phyloP scores from a whole-genome alignment of 192 early-diverging fungal species.

The Backusella circina region DNA sequence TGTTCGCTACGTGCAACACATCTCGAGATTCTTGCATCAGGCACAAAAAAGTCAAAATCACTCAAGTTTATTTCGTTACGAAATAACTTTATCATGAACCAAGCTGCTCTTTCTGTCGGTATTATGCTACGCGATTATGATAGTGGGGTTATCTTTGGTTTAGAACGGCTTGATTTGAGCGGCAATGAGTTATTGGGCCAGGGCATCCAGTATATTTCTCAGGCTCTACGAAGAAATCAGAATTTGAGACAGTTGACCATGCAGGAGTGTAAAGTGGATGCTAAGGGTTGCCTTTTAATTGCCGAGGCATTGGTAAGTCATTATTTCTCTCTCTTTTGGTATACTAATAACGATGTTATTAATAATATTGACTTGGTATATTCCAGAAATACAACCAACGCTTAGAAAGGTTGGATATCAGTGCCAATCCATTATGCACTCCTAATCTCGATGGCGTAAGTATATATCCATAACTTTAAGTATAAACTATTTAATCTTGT shows the following conservation, averaged over 20 bases:
- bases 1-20: slow-evolving; percentile 17
- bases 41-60: slow-evolving; percentile 37
- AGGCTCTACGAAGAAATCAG: slow-evolving; percentile 48
- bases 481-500: not conserved
- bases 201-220: slow-evolving; percentile 53
- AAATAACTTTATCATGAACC: slow-evolving; percentile 41
- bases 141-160: slow-evolving; percentile 25
- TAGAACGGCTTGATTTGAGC: slow-evolving; percentile 37
- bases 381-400: slow-evolving; percentile 47
- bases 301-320: slow-evolving; percentile 49
- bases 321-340: not conserved
- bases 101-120: slow-evolving; percentile 49
- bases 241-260: slow-evolving; percentile 41
- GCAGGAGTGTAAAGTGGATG: slow-evolving; percentile 49
- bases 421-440: slow-evolving; percentile 34
- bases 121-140: slow-evolving; percentile 57
- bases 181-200: slow-evolving; percentile 44
- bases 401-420: slow-evolving; percentile 40
- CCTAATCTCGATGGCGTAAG: slow-evolving; percentile 34
- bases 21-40: slow-evolving; percentile 23
- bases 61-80: slow-evolving; percentile 40
- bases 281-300: slow-evolving; percentile 38
- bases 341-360: not conserved
- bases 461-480: not conserved
- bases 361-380: not conserved